phyloP scores from a whole-genome alignment of 768 basidiomycete species.

The Piloderma croceum region DNA sequence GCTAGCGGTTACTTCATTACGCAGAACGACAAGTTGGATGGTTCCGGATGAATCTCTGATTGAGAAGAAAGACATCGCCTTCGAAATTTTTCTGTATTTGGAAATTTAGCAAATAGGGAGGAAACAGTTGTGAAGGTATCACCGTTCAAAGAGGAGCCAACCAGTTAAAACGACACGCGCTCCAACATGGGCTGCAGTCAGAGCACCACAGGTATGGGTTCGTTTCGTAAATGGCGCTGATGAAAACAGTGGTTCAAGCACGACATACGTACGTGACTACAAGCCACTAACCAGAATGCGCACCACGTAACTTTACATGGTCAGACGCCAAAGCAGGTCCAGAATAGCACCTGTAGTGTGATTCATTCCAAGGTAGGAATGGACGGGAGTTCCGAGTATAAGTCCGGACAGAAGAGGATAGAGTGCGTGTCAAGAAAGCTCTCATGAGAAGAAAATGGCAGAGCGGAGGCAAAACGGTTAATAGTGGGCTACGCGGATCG shows the following conservation, averaged over 20 bases:
- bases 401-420: slow-evolving; percentile 8
- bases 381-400: slow-evolving; percentile 4
- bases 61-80: slow-evolving; percentile 76
- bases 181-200: slow-evolving; percentile 49
- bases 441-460: slow-evolving; percentile 17
- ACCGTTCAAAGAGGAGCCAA: slow-evolving; percentile 82
- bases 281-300: slow-evolving; percentile 35
- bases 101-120: slow-evolving; percentile 5
- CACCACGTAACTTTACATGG: slow-evolving; percentile 3
- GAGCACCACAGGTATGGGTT: slow-evolving; percentile 61
- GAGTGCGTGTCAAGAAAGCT: slow-evolving; percentile 9
- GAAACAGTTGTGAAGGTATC: slow-evolving; percentile 25
- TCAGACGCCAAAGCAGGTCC: too few species aligned
- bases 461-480: too few species aligned
- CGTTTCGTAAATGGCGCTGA: slow-evolving; percentile 44
- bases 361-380: slow-evolving; percentile 8
- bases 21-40: slow-evolving; percentile 71
- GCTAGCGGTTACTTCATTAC: slow-evolving; percentile 28
- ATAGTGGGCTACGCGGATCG: too few species aligned
- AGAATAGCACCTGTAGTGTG: too few species aligned
- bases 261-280: not conserved
- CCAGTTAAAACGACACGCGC: slow-evolving; percentile 66
- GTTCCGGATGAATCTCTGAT: slow-evolving; percentile 75
- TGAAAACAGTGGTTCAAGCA: not conserved
- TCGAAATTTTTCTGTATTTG: slow-evolving; percentile 52